Conservation (phyloP, 768 basidiomycete genomes). For the Melanogaster broomeanus region DNA sequence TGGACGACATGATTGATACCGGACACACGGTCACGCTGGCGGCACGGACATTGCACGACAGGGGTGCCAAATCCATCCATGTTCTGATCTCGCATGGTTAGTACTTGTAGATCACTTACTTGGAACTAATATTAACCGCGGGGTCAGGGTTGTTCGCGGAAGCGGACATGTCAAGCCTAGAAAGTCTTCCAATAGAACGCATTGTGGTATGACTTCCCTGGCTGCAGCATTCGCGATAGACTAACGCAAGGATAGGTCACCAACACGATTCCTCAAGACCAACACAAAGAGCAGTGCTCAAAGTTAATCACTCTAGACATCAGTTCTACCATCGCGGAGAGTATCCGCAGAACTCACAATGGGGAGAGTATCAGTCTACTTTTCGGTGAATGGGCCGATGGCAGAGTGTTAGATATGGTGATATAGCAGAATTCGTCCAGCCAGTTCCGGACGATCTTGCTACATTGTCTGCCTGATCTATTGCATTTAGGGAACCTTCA, state of each 20-base stretch:
- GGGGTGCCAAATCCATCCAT: slow-evolving; percentile 84
- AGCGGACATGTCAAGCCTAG: slow-evolving; percentile 64
- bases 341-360: slow-evolving; percentile 92
- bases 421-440: slow-evolving; percentile 8
- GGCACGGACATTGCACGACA: slow-evolving; percentile 81
- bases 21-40: slow-evolving; percentile 88
- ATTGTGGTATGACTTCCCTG: slow-evolving; percentile 65
- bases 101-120: slow-evolving; percentile 15
- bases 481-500: too few relatives aligned
- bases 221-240: not conserved
- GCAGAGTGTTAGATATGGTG: slow-evolving; percentile 29
- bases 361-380: slow-evolving; percentile 90
- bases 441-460: not conserved
- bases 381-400: slow-evolving; percentile 81
- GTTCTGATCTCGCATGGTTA: slow-evolving; percentile 92
- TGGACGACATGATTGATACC: slow-evolving; percentile 99
- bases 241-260: slow-evolving; percentile 64
- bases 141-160: slow-evolving; percentile 76
- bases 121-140: slow-evolving; percentile 6
- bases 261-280: slow-evolving; percentile 88
- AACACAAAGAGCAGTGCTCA: slow-evolving; percentile 58
- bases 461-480: not conserved
- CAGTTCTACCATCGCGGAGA: slow-evolving; percentile 90
- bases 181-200: slow-evolving; percentile 74
- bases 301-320: slow-evolving; percentile 92